Percentiles rank a stretch among this genome's conserved stretches.
Conservation (phyloP, 129 eudicot species). For the Flaveria brownii region DNA sequence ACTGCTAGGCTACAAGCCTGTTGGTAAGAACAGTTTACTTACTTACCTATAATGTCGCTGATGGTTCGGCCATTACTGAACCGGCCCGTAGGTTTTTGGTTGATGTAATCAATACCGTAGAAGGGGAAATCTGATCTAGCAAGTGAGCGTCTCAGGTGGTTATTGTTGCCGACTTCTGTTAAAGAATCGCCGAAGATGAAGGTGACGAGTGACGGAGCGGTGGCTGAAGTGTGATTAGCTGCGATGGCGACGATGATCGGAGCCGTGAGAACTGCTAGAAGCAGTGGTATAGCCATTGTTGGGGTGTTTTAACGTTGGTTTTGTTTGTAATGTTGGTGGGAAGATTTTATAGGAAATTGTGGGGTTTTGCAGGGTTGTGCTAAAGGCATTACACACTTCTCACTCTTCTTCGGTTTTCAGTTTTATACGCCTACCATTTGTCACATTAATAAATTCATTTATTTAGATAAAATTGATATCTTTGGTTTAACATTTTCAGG, state of each 20-base stretch:
- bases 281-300: conserved; percentile 14
- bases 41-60: conserved; percentile 75
- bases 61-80: conserved; percentile 89
- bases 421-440: no score
- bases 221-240: conserved; percentile 25
- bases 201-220: conserved; percentile 47
- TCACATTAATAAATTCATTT: no score
- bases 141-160: conserved; percentile 58
- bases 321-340: conserved; percentile 16
- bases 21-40: no score
- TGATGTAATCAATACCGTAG: conserved; percentile 67
- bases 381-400: no score
- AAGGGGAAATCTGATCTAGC: conserved; percentile 74
- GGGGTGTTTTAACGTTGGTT: neutral
- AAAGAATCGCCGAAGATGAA: conserved; percentile 83
- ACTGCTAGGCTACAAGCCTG: no score
- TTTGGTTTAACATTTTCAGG: no score
- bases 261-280: conserved; percentile 7
- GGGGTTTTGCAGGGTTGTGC: neutral
- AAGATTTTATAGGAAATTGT: conserved; percentile 26
- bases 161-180: conserved; percentile 93
- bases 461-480: no score
- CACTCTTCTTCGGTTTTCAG: no score
- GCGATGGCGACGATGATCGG: conserved; percentile 10
- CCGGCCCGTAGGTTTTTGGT: conserved; percentile 69